Base-by-base conservation (phyloP, 2,329 filamentous ascomycete genomes). In the Aspergillus eucalypticola region DNA sequence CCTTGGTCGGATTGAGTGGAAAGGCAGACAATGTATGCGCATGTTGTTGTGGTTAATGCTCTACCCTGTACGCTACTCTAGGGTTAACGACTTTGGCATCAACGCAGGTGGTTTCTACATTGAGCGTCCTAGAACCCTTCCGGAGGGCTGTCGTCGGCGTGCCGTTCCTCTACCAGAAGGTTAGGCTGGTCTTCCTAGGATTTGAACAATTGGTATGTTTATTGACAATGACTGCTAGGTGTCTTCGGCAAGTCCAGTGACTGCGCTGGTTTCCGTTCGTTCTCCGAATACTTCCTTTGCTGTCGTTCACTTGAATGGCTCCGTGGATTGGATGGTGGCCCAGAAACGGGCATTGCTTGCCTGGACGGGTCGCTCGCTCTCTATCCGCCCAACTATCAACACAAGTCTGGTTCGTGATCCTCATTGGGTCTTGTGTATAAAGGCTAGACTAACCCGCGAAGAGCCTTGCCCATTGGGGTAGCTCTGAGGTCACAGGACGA, bases 321-420 rank as follows among this genome's bases (percentile, higher is more conserved):
- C 92, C 4, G 88, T 92, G 60, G 95, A 99, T 78, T 99, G 95
- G 94, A 91, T 96, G 82, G 82, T 99, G 8, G 86, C 91, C 6
- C 93, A 98, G 74, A 86, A 91, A 63, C 89, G 91, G 66, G 92
- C 92, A 1, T 82, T 99, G 56, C 83, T 98, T n/a, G 95, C 95
- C 57, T 99, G 95, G 95, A 96, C 94, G 0, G 95, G 95, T 27
- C 91, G 96, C 74, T 92, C 91, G 0, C 82, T 99, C 57, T 82
- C 83, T 15, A 84, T 95, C 48, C 88, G 87, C 38, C 91, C 93
- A 2, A 88, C 87, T 50, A 82, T 96, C 65, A 93, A 92, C 69
- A 84, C 84, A 46, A 84, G 85, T 64, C 84, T 97, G 72, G 88
- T 85, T 71, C 60, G 78, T 17, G 32, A 11, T 27, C 10, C 49